These are phyloP conservation scores for Pythium biforme DNA, from an alignment of 352 stramenopile genomes.

Conservation along the genomic window DNA sequence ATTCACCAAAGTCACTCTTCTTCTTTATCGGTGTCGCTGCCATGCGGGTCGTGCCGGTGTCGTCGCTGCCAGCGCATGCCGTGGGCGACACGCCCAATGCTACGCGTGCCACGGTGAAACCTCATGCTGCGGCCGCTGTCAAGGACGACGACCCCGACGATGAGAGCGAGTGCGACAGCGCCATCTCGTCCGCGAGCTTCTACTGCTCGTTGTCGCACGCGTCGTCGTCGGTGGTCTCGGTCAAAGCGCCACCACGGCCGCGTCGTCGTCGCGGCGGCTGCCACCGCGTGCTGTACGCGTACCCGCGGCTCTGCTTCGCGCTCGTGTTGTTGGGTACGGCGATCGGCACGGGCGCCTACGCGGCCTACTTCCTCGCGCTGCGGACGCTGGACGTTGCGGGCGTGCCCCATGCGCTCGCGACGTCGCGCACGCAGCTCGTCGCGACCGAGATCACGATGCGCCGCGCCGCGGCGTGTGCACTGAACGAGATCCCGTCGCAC, in stretches of 20 bases:
- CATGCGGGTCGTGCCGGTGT: constrained; percentile 14
- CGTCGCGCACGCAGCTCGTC: constrained; percentile 33
- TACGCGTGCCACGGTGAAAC: not conserved
- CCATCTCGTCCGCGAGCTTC: not conserved
- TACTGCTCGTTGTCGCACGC: constrained; percentile 3
- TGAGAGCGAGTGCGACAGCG: not conserved
- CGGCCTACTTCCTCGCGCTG: constrained; percentile 37
- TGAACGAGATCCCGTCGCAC: constrained; percentile 8
- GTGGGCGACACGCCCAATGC: not conserved
- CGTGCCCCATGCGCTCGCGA: constrained; percentile 31
- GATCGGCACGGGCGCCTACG: constrained; percentile 41
- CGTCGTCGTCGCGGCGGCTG: not conserved
- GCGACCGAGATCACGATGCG: constrained; percentile 33
- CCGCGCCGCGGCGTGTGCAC: constrained; percentile 36
- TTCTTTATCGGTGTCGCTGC: not conserved
- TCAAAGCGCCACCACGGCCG: not conserved
- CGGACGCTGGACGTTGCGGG: constrained; percentile 31
- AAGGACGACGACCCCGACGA: not conserved
- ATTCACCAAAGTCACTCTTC: not conserved
- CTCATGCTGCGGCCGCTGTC: not conserved
- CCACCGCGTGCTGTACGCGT: constrained; percentile 34
- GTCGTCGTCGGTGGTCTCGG: not conserved
- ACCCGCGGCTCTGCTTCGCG: constrained; percentile 52
- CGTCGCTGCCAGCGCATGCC: no score
- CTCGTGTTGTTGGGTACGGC: constrained; percentile 46